These are phyloP conservation scores for Exophiala spinifera DNA, from an alignment of 2,329 filamentous ascomycete species.

Conservation along the genomic window DNA sequence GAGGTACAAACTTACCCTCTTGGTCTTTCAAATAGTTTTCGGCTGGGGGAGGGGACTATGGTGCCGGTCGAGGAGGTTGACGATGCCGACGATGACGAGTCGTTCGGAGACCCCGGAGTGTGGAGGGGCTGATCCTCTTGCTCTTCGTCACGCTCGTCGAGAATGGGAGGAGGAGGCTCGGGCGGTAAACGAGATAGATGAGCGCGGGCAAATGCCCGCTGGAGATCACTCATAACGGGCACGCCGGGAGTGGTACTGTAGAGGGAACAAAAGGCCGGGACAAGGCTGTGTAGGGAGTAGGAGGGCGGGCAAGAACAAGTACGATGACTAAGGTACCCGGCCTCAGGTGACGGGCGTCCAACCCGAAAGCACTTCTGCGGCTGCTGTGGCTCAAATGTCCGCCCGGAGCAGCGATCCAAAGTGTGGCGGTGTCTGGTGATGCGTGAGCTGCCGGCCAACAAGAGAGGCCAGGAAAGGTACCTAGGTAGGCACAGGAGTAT, in stretches of 20 bases:
- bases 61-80: conserved; percentile 93
- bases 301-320: no score
- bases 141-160: conserved; percentile 42
- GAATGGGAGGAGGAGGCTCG: conserved; percentile 41
- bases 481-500: no score
- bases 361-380: no score
- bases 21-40: conserved; percentile 69
- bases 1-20: no score
- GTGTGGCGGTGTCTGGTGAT: conserved; percentile 11
- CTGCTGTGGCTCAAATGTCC: no score
- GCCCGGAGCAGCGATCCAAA: background rate
- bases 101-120: conserved; percentile 42
- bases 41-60: conserved; percentile 73
- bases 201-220: conserved; percentile 73
- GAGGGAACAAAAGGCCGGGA: background rate
- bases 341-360: no score
- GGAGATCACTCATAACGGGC: conserved; percentile 66
- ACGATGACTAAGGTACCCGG: no score
- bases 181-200: conserved; percentile 64
- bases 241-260: background rate
- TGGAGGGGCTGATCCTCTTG: conserved; percentile 35
- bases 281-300: background rate
- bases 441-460: conserved; percentile 4
- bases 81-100: conserved; percentile 78
- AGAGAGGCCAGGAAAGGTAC: no score